Conservation (phyloP, 176 grass and related monocot genomes). For the Triticum urartu region DNA sequence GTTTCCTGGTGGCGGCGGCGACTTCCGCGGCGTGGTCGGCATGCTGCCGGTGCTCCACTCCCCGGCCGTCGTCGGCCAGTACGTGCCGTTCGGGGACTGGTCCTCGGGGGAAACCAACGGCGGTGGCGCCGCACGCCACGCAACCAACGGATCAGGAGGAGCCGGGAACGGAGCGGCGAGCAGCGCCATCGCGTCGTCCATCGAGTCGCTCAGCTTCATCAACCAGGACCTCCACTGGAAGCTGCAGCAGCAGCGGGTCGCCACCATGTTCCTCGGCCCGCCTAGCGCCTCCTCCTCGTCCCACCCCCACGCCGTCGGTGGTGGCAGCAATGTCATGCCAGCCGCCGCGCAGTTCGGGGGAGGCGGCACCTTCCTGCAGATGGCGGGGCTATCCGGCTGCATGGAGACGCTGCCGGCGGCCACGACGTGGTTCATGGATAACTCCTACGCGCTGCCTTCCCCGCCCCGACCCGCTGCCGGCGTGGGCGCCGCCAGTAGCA, state of each 20-base stretch:
- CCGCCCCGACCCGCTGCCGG: neutral
- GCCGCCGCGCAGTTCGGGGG: constrained; percentile 1
- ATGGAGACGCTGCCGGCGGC: constrained; percentile 26
- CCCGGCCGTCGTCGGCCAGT: constrained; percentile 45
- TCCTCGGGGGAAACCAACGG: constrained; percentile 11
- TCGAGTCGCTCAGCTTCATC: constrained; percentile 96
- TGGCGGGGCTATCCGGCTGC: constrained; percentile 10
- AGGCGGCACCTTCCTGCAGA: constrained; percentile 38
- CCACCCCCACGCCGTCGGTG: neutral
- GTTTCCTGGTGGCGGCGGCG: constrained; percentile 23
- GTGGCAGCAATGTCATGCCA: neutral
- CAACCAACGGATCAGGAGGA: neutral
- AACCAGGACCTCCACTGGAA: constrained; percentile 98
- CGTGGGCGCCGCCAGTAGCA: constrained; percentile 10
- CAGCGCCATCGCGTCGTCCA: constrained; percentile 77
- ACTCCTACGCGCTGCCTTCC: constrained; percentile 28
- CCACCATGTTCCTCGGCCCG: constrained; percentile 56
- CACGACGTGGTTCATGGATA: constrained; percentile 57
- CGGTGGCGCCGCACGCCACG: neutral
- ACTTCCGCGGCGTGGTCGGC: constrained; percentile 45
- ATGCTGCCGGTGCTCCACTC: constrained; percentile 40
- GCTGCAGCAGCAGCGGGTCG: constrained; percentile 87
- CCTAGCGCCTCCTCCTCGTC: constrained; percentile 14
- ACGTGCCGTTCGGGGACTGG: constrained; percentile 59
- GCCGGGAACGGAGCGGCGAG: constrained; percentile 19